phyloP scores from a whole-genome alignment of 1,284 basidiomycete genomes.

The Pseudozyma thailandica region DNA sequence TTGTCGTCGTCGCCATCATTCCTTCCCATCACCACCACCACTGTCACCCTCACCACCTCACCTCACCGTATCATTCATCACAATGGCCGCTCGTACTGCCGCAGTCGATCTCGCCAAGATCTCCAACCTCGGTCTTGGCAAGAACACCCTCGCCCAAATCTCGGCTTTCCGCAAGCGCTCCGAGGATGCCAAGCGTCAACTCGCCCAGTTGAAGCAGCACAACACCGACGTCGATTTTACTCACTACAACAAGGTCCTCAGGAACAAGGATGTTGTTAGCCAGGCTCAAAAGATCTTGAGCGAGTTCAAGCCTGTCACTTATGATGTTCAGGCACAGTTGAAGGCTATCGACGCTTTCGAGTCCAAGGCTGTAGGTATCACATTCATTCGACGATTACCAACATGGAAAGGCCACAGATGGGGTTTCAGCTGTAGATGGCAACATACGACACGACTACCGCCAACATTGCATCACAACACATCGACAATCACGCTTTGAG shows the following conservation, averaged over 20 bases:
- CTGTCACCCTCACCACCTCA: constrained; percentile 5
- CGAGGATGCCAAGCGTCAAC: constrained; percentile 83
- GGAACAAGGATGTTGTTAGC: constrained; percentile 88
- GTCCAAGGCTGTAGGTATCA: constrained; percentile 81
- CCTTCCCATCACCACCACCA: constrained; percentile 2
- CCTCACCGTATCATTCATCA: constrained; percentile 1
- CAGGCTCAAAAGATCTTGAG: constrained; percentile 90
- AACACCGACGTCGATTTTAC: constrained; percentile 84
- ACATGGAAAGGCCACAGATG: neutral
- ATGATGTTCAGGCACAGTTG: constrained; percentile 89
- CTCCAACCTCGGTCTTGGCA: constrained; percentile 65
- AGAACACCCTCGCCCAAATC: constrained; percentile 72
- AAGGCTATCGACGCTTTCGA: constrained; percentile 98
- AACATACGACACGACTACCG: constrained; percentile 1
- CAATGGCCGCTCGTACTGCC: constrained; percentile 60
- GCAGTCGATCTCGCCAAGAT: constrained; percentile 64
- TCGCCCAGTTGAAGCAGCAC: constrained; percentile 77
- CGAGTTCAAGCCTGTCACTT: constrained; percentile 95
- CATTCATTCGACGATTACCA: neutral
- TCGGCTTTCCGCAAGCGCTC: constrained; percentile 97
- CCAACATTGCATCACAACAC: constrained; percentile 2
- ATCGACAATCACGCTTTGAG: neutral
- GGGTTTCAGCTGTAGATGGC: neutral
- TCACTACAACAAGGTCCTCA: constrained; percentile 86
- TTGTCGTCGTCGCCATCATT: constrained; percentile 10